These are phyloP conservation scores for Posidonia australis DNA, from an alignment of 106 monocot genomes.

Conservation along the genomic window DNA sequence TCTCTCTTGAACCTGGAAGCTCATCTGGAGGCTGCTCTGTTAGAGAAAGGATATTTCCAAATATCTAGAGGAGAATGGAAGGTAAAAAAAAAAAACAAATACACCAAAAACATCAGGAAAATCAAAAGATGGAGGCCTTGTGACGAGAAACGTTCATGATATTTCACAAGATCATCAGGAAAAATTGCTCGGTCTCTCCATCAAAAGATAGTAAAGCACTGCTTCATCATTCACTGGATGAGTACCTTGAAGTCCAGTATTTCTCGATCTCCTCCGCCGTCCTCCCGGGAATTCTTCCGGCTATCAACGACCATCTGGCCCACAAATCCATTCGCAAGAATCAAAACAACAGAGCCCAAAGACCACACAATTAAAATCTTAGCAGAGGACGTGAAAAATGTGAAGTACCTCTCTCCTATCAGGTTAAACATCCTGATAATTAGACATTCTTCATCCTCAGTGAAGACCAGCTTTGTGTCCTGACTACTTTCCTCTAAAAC, in stretches of 20 bases:
- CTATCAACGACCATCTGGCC: slow-evolving; percentile 45
- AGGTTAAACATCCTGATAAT: slow-evolving; percentile 47
- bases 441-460: slow-evolving; percentile 47
- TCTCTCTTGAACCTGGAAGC: too few species aligned
- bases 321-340: background rate
- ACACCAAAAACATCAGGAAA: too few species aligned
- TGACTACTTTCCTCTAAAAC: slow-evolving; percentile 15
- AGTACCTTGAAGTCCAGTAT: slow-evolving; percentile 39
- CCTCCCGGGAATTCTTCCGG: slow-evolving; percentile 52
- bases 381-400: background rate
- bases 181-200: too few species aligned
- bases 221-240: slow-evolving; percentile 8
- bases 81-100: too few species aligned
- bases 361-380: background rate
- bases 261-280: too few species aligned
- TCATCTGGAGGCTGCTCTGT: too few species aligned
- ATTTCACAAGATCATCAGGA: too few species aligned
- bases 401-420: slow-evolving; percentile 40
- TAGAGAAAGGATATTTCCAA: too few species aligned
- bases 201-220: too few species aligned
- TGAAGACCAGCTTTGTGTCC: slow-evolving; percentile 20
- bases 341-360: background rate
- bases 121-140: too few species aligned
- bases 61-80: too few species aligned
- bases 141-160: too few species aligned